Evolutionary conservation across 371 early-diverging fungal genomes (phyloP).

Genomic region (Syncephalis fuscata): DNA sequence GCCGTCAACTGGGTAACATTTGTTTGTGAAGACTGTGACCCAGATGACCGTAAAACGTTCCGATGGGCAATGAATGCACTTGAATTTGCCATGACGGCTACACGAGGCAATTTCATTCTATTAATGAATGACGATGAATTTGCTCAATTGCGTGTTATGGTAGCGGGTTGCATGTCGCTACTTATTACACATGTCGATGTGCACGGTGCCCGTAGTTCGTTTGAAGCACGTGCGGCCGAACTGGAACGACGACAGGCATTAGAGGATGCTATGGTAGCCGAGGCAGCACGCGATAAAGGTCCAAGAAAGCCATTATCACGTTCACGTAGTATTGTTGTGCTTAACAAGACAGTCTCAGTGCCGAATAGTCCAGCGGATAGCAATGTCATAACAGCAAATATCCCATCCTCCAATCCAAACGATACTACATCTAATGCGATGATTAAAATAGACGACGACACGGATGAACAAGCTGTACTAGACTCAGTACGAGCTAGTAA

Average conservation of each 20-base stretch:
- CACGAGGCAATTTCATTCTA: constrained; percentile 54
- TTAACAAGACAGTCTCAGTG: no score
- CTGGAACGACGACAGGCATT: constrained; percentile 19
- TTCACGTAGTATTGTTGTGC: no score
- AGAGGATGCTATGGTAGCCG: constrained; percentile 3
- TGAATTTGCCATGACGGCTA: constrained; percentile 65
- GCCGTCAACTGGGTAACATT: constrained; percentile 80
- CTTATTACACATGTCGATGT: constrained; percentile 70
- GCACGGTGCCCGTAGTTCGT: constrained; percentile 35
- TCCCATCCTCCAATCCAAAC: no score
- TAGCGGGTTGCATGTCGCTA: constrained; percentile 63
- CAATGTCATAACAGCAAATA: no score
- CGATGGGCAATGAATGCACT: constrained; percentile 78
- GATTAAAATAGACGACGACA: no score
- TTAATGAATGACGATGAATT: constrained; percentile 52
- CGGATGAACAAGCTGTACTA: no score
- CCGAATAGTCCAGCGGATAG: no score
- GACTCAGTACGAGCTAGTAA: no score
- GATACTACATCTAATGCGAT: no score
- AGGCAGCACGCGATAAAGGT: constrained; percentile 9
- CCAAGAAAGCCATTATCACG: neutral
- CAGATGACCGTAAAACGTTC: constrained; percentile 64
- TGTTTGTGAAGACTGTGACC: constrained; percentile 52
- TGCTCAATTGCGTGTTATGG: constrained; percentile 41
- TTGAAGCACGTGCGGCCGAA: constrained; percentile 17